Conservation (phyloP, 345 rosid species). For the Boechera stricta region DNA sequence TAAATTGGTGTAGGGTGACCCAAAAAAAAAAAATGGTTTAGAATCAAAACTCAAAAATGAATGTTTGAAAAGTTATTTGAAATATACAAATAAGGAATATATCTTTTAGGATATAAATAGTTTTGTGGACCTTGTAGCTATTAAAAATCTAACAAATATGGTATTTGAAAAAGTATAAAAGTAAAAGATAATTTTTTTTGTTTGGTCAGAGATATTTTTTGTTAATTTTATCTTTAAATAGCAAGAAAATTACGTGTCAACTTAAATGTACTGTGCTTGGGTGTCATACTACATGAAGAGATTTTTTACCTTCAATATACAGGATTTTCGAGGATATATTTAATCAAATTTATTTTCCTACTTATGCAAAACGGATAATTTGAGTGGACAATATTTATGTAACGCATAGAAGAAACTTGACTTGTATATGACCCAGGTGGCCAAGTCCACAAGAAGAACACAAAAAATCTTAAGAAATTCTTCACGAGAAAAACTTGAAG, state of each 20-base stretch:
- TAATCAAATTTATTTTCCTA: background rate
- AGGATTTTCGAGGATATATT: background rate
- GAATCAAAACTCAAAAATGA: background rate
- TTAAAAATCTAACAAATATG: background rate
- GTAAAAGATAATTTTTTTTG: background rate
- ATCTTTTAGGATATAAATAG: background rate
- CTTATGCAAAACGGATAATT: background rate
- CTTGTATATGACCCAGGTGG: slow-evolving; percentile 4
- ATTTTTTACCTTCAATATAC: background rate
- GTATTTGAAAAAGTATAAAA: slow-evolving; percentile 3
- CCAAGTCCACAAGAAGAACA: slow-evolving; percentile 3
- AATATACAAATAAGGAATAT: slow-evolving; percentile 6
- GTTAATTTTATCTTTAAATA: background rate
- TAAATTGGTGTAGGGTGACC: background rate
- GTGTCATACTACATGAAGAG: slow-evolving; percentile 10
- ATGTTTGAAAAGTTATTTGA: background rate
- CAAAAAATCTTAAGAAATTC: background rate
- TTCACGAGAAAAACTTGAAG: slow-evolving; percentile 36
- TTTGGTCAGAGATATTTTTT: slow-evolving; percentile 1
- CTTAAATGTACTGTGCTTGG: slow-evolving; percentile 10
- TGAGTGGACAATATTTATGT: slow-evolving; percentile 17
- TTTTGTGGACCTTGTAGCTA: background rate
- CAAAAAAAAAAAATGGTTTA: background rate
- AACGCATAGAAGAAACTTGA: slow-evolving; percentile 31
- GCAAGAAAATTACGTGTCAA: background rate